Evolutionary conservation across 129 eudicot genomes (phyloP).

Genomic region (Ambrosia trifida): DNA sequence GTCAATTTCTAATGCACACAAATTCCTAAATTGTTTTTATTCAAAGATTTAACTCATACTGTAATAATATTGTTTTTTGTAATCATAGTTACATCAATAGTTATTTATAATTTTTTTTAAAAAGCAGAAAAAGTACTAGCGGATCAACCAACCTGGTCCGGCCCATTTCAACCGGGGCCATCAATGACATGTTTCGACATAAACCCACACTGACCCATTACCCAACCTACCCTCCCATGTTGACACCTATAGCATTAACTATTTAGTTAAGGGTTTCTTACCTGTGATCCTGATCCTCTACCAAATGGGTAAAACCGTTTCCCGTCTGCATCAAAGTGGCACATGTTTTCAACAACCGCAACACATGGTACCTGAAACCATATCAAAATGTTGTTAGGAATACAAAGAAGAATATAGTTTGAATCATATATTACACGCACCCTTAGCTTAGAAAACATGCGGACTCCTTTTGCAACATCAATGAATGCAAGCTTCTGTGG

Average conservation of each 20-base stretch:
- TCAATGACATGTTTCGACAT: background rate
- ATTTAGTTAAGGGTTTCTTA: slow-evolving; percentile 35
- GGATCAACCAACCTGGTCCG: background rate
- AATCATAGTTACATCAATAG: background rate
- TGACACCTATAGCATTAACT: background rate
- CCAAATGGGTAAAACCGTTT: slow-evolving; percentile 98
- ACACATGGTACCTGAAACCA: slow-evolving; percentile 88
- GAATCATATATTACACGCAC: slow-evolving; percentile 35
- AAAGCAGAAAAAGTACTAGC: background rate
- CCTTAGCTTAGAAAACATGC: slow-evolving; percentile 98
- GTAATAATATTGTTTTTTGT: background rate
- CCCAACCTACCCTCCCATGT: background rate
- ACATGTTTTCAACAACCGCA: slow-evolving; percentile 98
- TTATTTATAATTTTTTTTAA: background rate
- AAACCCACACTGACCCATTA: background rate
- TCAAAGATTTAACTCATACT: background rate
- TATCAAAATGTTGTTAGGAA: slow-evolving; percentile 20
- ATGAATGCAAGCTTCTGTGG: slow-evolving; percentile 98
- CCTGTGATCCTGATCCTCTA: slow-evolving; percentile 98
- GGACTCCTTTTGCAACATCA: slow-evolving; percentile 99
- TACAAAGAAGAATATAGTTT: slow-evolving; percentile 1
- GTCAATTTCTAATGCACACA: background rate
- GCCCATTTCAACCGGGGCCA: background rate
- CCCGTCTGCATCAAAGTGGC: slow-evolving; percentile 99
- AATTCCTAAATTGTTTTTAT: background rate